Percentiles rank a stretch among this genome's conserved stretches.
phyloP scores from a whole-genome alignment of 2,329 filamentous ascomycete species.

The Triangularia setosa region DNA sequence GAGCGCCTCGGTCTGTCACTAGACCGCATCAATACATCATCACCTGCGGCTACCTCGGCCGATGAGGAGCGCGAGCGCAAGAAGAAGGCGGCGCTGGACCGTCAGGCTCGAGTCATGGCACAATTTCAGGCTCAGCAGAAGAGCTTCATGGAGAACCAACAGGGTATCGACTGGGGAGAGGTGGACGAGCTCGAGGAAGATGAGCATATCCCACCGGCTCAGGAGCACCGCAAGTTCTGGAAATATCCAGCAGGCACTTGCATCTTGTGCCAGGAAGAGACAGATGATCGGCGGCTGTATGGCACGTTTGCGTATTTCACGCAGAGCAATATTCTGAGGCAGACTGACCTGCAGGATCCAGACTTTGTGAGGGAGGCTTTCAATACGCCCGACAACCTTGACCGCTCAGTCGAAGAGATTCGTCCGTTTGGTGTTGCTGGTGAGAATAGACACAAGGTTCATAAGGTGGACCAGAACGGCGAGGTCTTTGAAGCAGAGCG shows the following conservation, averaged over 20 bases:
- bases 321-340: slow-evolving; percentile 79
- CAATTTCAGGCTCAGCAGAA: slow-evolving; percentile 98
- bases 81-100: slow-evolving; percentile 84
- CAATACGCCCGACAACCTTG: slow-evolving; percentile 74
- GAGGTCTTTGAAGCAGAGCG: slow-evolving; percentile 68
- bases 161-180: slow-evolving; percentile 83
- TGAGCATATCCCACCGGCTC: slow-evolving; percentile 52
- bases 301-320: slow-evolving; percentile 89
- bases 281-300: slow-evolving; percentile 81
- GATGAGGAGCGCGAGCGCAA: slow-evolving; percentile 74
- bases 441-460: slow-evolving; percentile 74
- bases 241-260: slow-evolving; percentile 92
- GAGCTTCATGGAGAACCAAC: slow-evolving; percentile 86
- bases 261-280: slow-evolving; percentile 95
- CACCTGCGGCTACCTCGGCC: slow-evolving; percentile 64
- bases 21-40: slow-evolving; percentile 76
- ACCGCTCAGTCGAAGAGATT: slow-evolving; percentile 75
- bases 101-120: slow-evolving; percentile 93
- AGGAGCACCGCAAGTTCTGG: slow-evolving; percentile 71
- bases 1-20: slow-evolving; percentile 61
- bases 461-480: slow-evolving; percentile 71
- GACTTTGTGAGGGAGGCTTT: slow-evolving; percentile 83
- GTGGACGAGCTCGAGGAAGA: slow-evolving; percentile 74
- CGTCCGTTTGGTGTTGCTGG: slow-evolving; percentile 88
- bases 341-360: slow-evolving; percentile 76